phyloP scores from a whole-genome alignment of 2,329 filamentous ascomycete species.

The Biscogniauxia sp. region DNA sequence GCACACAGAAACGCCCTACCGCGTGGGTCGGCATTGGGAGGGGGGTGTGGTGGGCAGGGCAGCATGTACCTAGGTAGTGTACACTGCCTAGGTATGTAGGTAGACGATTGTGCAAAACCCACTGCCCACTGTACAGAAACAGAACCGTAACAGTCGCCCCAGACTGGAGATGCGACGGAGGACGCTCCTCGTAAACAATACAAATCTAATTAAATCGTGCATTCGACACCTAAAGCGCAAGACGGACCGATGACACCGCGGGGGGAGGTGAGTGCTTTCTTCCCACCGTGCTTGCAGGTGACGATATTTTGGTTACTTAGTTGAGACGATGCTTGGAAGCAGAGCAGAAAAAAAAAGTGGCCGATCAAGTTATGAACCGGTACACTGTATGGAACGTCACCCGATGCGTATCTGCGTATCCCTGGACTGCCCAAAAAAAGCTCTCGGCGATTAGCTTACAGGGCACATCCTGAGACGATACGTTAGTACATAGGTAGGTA shows the following conservation, averaged over 20 bases:
- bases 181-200: background rate
- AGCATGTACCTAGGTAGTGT: no score
- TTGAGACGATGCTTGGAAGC: background rate
- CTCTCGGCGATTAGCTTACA: background rate
- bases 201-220: background rate
- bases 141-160: background rate
- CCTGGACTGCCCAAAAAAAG: background rate
- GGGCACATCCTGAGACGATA: background rate
- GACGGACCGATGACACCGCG: background rate
- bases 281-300: background rate
- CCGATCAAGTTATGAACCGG: background rate
- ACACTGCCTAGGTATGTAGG: no score
- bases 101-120: background rate
- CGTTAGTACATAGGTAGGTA: background rate
- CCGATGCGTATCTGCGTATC: background rate
- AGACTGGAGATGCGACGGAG: background rate
- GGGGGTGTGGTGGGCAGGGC: no score
- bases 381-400: background rate
- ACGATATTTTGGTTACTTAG: background rate
- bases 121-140: background rate
- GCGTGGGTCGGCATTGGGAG: constrained; percentile 22
- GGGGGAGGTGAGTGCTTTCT: background rate
- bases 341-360: background rate
- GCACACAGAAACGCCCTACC: constrained; percentile 26
- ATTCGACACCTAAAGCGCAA: background rate